These are phyloP conservation scores for Tetragonia tetragonoides DNA, from an alignment of 148 eudicot species.

Conservation along the genomic window DNA sequence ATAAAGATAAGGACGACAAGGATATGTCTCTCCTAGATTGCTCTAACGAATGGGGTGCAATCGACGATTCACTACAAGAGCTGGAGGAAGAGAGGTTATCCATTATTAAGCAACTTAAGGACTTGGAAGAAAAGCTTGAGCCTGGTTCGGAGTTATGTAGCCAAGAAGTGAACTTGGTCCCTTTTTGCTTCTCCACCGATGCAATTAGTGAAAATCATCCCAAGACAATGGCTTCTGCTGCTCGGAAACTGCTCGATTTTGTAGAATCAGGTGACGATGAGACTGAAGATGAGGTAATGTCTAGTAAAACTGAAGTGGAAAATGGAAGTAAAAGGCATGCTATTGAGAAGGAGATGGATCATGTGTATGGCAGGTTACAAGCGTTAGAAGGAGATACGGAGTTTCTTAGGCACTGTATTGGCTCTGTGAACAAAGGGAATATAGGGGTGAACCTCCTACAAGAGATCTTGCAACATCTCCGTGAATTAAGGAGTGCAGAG, in stretches of 20 bases:
- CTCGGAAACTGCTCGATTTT: slow-evolving; percentile 38
- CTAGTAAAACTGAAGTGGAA: slow-evolving; percentile 20
- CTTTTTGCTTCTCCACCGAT: slow-evolving; percentile 10
- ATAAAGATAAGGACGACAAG: slow-evolving; percentile 21
- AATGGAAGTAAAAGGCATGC: slow-evolving; percentile 26
- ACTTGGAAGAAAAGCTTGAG: slow-evolving; percentile 40
- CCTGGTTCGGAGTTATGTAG: slow-evolving; percentile 22
- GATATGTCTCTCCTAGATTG: slow-evolving; percentile 25
- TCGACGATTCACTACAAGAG: slow-evolving; percentile 35
- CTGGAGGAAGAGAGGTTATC: slow-evolving; percentile 42
- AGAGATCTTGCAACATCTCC: slow-evolving; percentile 60
- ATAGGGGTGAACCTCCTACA: slow-evolving; percentile 53
- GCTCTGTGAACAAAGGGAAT: slow-evolving; percentile 61
- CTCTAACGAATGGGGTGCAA: slow-evolving; percentile 33
- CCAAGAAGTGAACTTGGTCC: slow-evolving; percentile 26
- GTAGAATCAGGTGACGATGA: slow-evolving; percentile 20
- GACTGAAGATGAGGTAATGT: slow-evolving; percentile 2
- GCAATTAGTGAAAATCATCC: slow-evolving; percentile 13
- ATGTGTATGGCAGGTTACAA: slow-evolving; percentile 61
- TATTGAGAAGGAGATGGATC: slow-evolving; percentile 63
- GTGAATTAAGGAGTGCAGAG: slow-evolving; percentile 49
- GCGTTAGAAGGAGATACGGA: slow-evolving; percentile 67
- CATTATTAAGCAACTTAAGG: slow-evolving; percentile 37
- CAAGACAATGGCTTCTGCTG: slow-evolving; percentile 28
- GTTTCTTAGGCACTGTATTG: slow-evolving; percentile 64